Evolutionary conservation across 805 yeast species (phyloP), one percentile per base, ranked within the genome.

Genomic region (Wickerhamiella kurtzmanii): DNA sequence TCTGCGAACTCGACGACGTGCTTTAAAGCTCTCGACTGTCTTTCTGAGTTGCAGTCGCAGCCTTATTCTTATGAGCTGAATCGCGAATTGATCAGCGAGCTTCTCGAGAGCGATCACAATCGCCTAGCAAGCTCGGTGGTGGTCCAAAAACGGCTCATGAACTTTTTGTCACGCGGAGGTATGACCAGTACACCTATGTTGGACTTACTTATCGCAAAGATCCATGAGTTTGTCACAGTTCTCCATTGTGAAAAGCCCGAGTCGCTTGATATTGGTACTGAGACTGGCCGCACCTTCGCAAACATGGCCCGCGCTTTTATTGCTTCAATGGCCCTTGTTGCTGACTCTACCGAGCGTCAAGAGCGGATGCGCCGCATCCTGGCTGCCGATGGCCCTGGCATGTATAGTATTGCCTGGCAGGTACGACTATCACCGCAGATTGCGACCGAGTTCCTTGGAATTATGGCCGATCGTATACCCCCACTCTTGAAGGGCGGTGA

Each of bases 111-210:
- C 3, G 42, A 40, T 15, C 35, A 17, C 44, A 37, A 32, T 35
- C 38, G 21, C 35, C 40, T 45, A 9, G 19, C 15, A 15, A 22
- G 37, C 35, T 22, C 32, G 11, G 47, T 42, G 60, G 58, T n/a
- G 79, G 79, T 3, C 57, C 75, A 17, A 76, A 73, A 50, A 68
- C 76, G 0, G 73, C 69, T 2, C 69, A 16, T 18, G 25, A 18
- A 15, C 41, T 38, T 19, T 11, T 25, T 20, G 41, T 38, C 18
- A 25, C 41, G n/a, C 8, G 20, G 22, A 6, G n/a, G 25, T 8
- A 9, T 20, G 16, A 9, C 18, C 9, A 25, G 25, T 9, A 38
- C 41, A 16, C 41, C 41, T 6, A 17, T 38, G n/a, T 11, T 38
- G 9, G 18, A 38, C 15, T 6, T 17, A 11, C 18, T 38, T 6